Base-by-base conservation (phyloP, 2,329 filamentous ascomycete species). In the Thyridium curvatum region DNA sequence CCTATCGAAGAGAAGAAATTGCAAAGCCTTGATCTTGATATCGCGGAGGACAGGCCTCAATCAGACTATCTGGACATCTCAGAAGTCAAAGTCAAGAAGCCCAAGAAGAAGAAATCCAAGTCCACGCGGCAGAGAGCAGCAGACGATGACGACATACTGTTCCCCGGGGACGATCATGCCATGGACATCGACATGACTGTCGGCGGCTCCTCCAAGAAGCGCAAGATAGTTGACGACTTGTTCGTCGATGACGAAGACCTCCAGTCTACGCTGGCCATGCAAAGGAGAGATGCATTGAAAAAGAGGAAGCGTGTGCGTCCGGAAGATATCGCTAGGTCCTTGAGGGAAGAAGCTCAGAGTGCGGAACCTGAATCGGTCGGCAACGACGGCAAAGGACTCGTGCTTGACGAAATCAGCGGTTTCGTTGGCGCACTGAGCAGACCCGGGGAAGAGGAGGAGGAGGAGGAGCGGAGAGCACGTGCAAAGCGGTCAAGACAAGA, bases 341-440 rank as follows among this genome's bases (percentile, higher is more conserved):
- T 98, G 30, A 82, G 79, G 15, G 75, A 81, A 21, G 79, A 82
- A 36, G 73, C 74, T 17, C 65, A 73, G 3, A 77, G 4, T 10
- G 54, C 62, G 9, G 69, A 72, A 32, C 70, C 74, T 37, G 66
- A 66, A 28, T 69, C 68, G 3, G 51, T 53, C 7, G 58, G 54
- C 18, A 48, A 42, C 4, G 56, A 63, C 31, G 56, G 52, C 3
- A 65, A 64, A 21, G 91, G 89, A 2, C 69, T 98, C 2, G 77
- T 96, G n/a, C 90, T 98, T 41, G 91, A 96, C 44, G 93, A 96
- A 56, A 95, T 91, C 1, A 89, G 89, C 0, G 90, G 95, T 52
- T 98, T 98, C 52, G 85, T 98, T 21, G 84, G 89, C 18, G 88
- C 88, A 39, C 64, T 98, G 40, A 84, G 83, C 54, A 84, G 83